These are phyloP conservation scores for Bremia lactucae DNA, from an alignment of 352 stramenopile genomes.

Conservation along the genomic window DNA sequence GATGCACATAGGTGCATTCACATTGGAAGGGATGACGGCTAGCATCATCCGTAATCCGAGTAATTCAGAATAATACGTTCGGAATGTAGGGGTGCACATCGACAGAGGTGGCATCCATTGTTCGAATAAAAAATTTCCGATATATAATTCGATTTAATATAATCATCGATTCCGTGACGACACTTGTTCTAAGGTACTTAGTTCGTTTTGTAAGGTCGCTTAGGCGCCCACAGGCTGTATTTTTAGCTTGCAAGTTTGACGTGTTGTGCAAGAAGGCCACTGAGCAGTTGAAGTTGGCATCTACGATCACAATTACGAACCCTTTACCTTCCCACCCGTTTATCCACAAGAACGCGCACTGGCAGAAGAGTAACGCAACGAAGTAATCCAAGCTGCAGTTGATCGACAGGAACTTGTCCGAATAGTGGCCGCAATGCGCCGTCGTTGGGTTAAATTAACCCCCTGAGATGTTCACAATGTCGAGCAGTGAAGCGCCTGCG, in stretches of 20 bases:
- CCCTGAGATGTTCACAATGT: neutral
- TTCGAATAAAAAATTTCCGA: no score
- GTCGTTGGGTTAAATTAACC: neutral
- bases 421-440: no score
- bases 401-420: neutral
- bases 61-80: no score
- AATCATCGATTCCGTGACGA: no score
- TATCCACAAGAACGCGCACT: neutral
- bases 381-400: neutral
- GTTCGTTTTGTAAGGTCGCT: no score
- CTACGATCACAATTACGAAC: neutral
- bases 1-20: no score
- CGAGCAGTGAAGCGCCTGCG: neutral
- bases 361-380: neutral
- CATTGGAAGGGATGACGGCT: no score
- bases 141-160: no score
- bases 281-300: neutral
- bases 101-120: no score
- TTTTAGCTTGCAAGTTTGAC: neutral
- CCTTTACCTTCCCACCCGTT: neutral
- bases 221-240: neutral
- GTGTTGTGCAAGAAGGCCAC: neutral
- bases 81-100: no score
- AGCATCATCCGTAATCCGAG: no score
- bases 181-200: no score